Conservation (phyloP, 257 asterid species). For the Lithospermum erythrorhizon region DNA sequence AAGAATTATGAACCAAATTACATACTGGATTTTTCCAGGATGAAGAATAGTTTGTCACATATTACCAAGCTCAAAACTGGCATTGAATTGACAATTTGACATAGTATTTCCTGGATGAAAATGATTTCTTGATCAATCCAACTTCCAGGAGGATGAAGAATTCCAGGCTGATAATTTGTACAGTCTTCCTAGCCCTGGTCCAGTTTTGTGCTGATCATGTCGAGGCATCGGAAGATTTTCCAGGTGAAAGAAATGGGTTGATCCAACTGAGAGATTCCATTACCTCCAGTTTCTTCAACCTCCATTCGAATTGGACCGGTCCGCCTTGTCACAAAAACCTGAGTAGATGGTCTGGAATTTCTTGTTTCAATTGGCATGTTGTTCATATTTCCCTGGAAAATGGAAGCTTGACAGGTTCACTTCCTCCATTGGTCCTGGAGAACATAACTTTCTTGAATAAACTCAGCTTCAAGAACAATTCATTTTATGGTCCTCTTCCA, state of each 20-base stretch:
- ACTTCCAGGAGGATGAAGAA: not conserved
- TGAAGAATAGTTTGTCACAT: too few species aligned
- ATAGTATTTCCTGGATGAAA: too few species aligned
- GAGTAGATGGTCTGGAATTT: conserved; percentile 59
- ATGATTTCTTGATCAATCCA: too few species aligned
- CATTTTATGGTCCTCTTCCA: conserved; percentile 44
- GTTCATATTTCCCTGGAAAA: conserved; percentile 42
- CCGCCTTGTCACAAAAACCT: conserved; percentile 44
- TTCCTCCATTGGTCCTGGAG: conserved; percentile 34
- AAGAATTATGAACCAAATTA: too few species aligned
- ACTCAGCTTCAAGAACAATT: conserved; percentile 47
- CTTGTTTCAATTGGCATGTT: conserved; percentile 45
- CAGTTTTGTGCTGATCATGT: not conserved
- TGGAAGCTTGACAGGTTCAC: conserved; percentile 27
- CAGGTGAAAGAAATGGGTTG: conserved; percentile 49
- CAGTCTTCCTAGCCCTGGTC: not conserved
- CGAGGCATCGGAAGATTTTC: conserved; percentile 14
- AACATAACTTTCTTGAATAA: conserved; percentile 40
- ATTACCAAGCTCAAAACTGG: too few species aligned
- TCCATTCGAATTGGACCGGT: conserved; percentile 67
- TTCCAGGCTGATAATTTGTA: not conserved
- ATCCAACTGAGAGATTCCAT: conserved; percentile 42
- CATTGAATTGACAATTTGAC: too few species aligned
- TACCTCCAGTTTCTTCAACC: conserved; percentile 22
- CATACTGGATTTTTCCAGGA: not conserved